These are phyloP conservation scores for Coniella lustricola DNA, from an alignment of 2,329 filamentous ascomycete species.

Conservation along the genomic window DNA sequence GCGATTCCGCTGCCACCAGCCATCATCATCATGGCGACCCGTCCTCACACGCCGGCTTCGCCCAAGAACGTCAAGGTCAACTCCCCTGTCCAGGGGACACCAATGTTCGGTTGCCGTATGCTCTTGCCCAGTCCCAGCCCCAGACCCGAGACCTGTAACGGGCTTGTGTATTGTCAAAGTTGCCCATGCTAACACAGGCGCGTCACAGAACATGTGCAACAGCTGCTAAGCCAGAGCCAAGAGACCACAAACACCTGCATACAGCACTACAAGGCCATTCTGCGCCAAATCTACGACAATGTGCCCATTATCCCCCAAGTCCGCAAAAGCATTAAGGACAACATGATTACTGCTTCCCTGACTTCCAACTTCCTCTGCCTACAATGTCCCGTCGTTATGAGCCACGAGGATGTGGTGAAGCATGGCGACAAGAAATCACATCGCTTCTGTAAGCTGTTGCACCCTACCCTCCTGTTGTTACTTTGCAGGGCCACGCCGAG, in stretches of 20 bases:
- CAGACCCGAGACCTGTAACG: neutral
- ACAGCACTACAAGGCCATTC: constrained; percentile 63
- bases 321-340: constrained; percentile 49
- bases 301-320: constrained; percentile 60
- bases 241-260: constrained; percentile 63
- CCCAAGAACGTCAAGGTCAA: constrained; percentile 55
- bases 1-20: neutral
- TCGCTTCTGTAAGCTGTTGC: constrained; percentile 57
- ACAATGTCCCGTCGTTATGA: constrained; percentile 64
- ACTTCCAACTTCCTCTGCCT: constrained; percentile 66
- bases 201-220: constrained; percentile 61
- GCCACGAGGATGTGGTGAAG: constrained; percentile 55
- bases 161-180: neutral
- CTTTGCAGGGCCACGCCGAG: too few species aligned
- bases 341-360: constrained; percentile 48
- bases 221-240: constrained; percentile 54
- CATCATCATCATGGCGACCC: constrained; percentile 33
- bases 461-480: too few species aligned
- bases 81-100: constrained; percentile 48
- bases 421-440: constrained; percentile 66
- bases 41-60: constrained; percentile 44
- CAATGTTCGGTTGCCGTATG: constrained; percentile 59
- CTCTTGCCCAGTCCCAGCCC: constrained; percentile 15
- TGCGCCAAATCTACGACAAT: constrained; percentile 64
- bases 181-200: constrained; percentile 23